Base-by-base conservation (phyloP, 139 green algal genomes). In the Chlorella sp. region DNA sequence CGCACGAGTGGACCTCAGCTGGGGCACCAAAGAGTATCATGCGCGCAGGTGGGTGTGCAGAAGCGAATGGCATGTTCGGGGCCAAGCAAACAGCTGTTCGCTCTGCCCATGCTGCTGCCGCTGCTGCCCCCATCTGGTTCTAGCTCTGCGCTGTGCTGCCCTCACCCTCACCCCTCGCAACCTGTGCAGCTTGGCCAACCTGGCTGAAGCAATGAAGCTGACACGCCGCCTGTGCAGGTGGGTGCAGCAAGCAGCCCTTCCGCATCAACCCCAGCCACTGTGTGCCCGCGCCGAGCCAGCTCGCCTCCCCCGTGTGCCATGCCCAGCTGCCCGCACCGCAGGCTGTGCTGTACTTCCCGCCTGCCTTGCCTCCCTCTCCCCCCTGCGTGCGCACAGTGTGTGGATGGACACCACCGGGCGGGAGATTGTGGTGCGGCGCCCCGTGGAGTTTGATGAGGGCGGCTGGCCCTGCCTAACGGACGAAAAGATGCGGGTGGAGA, bases 341-440 rank as follows among this genome's bases (percentile, higher is more conserved):
- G n/a, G n/a, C n/a, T n/a, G n/a, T n/a, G n/a, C n/a, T n/a, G n/a
- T n/a, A n/a, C n/a, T n/a, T n/a, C n/a, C n/a, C n/a, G n/a, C n/a
- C n/a, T n/a, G n/a, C n/a, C n/a, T n/a, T n/a, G n/a, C n/a, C n/a
- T n/a, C n/a, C n/a, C n/a, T n/a, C n/a, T n/a, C n/a, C 36, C 16
- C 20, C 69, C 69, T 55, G 20, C 36, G 5, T 1, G 17, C 74
- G 15, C 97, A 95, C 87, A 94, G 92, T 57, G 92, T 96, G 6
- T 94, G 96, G 84, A 70, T 98, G 57, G 95, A 98, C 87, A 97
- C 94, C 0, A 82, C 89, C 38, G 95, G 95, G 12, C 71, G 90
- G 6, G 90, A 94, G 73, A 82, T 94, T 30, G 73, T 88, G 41
- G 87, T 94, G 28, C 76, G 87, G 28, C 74, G 81, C 15, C 34